These are phyloP conservation scores for Anacardium occidentale DNA, from an alignment of 345 rosid species.

Conservation along the genomic window DNA sequence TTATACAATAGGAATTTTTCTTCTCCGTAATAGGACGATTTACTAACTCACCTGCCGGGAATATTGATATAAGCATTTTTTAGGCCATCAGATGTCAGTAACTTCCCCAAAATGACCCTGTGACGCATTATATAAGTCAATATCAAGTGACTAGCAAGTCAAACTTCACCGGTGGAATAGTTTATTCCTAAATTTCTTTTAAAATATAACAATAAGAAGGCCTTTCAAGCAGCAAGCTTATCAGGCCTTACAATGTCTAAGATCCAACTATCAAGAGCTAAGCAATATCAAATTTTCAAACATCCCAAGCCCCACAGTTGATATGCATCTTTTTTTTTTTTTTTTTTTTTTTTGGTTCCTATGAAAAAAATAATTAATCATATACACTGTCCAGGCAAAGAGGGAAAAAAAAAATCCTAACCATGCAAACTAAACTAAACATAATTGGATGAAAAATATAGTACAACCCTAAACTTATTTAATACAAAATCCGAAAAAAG, in stretches of 20 bases:
- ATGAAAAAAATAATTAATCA: background rate
- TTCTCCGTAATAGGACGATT: conserved; percentile 44
- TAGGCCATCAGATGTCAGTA: conserved; percentile 81
- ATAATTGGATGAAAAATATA: background rate
- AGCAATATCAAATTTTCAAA: conserved; percentile 19
- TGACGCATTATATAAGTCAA: conserved; percentile 57
- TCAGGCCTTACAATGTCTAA: conserved; percentile 13
- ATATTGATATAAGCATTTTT: conserved; percentile 84
- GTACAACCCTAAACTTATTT: background rate
- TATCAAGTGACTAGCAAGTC: conserved; percentile 32
- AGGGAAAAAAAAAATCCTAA: background rate
- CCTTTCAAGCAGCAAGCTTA: conserved; percentile 21
- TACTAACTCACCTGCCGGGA: conserved; percentile 94
- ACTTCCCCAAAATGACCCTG: conserved; percentile 97
- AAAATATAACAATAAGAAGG: conserved; percentile 25
- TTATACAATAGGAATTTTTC: conserved; percentile 13
- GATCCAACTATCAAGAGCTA: conserved; percentile 9
- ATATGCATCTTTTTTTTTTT: too few relatives aligned
- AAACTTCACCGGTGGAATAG: conserved; percentile 33
- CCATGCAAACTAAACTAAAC: background rate
- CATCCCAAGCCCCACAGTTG: background rate
- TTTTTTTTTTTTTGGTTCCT: too few relatives aligned
- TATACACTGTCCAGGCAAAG: background rate
- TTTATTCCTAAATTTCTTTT: conserved; percentile 22
- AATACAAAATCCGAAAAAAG: too few relatives aligned